Evolutionary conservation across 306 rosid species (phyloP), one percentile per base, ranked within the genome.

Genomic region (Medicago arabica): DNA sequence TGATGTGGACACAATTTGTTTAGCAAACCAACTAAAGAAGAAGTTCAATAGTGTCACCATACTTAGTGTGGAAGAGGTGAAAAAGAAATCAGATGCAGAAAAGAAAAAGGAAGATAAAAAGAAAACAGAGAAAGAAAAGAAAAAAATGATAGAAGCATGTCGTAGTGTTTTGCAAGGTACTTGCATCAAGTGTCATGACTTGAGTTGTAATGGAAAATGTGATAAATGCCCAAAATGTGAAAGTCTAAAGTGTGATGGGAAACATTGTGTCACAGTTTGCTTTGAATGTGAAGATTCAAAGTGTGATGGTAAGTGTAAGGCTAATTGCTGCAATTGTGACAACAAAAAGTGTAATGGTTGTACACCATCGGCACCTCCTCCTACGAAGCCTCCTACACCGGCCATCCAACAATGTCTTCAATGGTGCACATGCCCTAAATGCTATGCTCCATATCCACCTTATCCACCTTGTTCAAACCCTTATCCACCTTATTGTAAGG

Each of bases 41-140:
- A 83, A 77, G 78, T 83, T 86, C 51, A 16, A 55, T 2, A 0
- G 12, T 8, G 71, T 78, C 36, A 74, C 15, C 3, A 58, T 86
- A 16, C 5, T 80, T 0, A 80, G 54, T 14, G 62, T 86, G 62
- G 81, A 77, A 60, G 78, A 80, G 0, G 55, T 86, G 36, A 65
- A 18, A 31, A 61, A 61, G 18, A 61, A 61, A 1, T 18, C 77
- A 9, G 53, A 23, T 1, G 71, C 12, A 17, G 59, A 50, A 11
- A 50, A 82, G 46, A 64, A 25, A 74, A 11, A 71, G 7, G 43
- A 12, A 0, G 82, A 73, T 15, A 54, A 40, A 0, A 50, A 36
- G 12, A 19, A 38, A 10, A 43, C 25, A 8, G 18, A 7, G 17
- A 25, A 13, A 16, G 55, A 67, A 50, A 76, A 55, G 60, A 46